Evolutionary conservation across 2,329 filamentous ascomycete genomes (phyloP).

Genomic region (Phyllosticta paracitricarpa): DNA sequence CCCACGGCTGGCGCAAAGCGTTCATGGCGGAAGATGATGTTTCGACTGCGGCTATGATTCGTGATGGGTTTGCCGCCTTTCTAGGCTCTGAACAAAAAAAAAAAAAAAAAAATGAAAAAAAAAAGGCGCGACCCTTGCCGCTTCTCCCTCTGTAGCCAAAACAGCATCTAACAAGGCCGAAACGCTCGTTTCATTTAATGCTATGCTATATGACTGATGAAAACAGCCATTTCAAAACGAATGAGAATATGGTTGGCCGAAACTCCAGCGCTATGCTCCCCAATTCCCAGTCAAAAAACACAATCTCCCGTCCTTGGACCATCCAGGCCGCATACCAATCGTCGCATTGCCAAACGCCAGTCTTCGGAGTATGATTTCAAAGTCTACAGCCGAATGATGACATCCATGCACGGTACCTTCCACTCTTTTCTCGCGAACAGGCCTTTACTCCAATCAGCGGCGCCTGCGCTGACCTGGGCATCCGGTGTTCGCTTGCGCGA

Average conservation of each 20-base stretch:
- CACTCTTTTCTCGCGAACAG: constrained; percentile 76
- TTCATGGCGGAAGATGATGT: background rate
- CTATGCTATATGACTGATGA: background rate
- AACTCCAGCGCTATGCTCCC: constrained; percentile 10
- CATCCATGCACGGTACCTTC: constrained; percentile 82
- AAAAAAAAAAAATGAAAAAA: background rate
- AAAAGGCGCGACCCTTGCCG: background rate
- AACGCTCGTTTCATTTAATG: background rate
- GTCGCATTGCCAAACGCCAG: background rate
- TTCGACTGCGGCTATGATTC: background rate
- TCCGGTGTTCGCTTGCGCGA: constrained; percentile 23
- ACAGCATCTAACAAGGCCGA: background rate
- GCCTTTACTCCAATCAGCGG: constrained; percentile 39
- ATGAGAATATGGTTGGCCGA: background rate
- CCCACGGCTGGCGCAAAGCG: background rate
- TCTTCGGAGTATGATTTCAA: background rate
- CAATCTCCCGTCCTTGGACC: background rate
- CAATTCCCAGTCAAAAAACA: background rate
- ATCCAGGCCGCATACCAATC: background rate
- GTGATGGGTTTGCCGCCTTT: background rate
- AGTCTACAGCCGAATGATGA: constrained; percentile 62
- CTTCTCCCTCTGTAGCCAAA: background rate
- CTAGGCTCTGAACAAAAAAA: background rate
- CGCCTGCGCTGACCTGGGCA: constrained; percentile 11
- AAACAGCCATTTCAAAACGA: background rate